Conservation (phyloP, 2,329 filamentous ascomycete genomes). For the Nigrograna mackinnonii region DNA sequence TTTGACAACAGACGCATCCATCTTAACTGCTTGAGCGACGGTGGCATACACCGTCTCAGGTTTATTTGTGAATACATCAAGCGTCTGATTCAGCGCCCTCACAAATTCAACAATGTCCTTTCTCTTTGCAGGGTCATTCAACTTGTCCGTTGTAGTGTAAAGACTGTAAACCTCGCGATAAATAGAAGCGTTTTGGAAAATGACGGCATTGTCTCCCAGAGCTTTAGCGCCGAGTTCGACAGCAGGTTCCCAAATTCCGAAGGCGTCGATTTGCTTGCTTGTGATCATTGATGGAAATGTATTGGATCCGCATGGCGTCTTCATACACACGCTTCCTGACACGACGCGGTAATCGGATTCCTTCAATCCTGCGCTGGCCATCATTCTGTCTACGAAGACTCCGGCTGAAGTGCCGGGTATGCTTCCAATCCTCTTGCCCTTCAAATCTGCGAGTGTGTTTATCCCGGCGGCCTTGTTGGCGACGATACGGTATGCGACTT, state of each 20-base stretch:
- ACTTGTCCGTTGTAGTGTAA: conserved; percentile 24
- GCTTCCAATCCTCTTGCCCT: conserved; percentile 25
- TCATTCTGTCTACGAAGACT: conserved; percentile 21
- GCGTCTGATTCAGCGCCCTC: conserved; percentile 23
- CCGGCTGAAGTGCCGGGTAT: conserved; percentile 15
- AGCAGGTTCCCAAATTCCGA: conserved; percentile 29
- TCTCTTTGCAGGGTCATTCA: conserved; percentile 17
- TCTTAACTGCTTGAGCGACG: conserved; percentile 15
- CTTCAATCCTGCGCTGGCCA: conserved; percentile 18
- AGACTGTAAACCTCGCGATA: conserved; percentile 27
- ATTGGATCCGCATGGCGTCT: conserved; percentile 17
- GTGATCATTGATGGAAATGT: conserved; percentile 20
- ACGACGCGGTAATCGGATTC: conserved; percentile 19
- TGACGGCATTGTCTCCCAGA: conserved; percentile 17
- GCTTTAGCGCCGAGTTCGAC: conserved; percentile 21
- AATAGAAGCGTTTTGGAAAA: conserved; percentile 21
- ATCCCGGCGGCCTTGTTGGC: conserved; percentile 19
- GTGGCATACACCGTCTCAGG: conserved; percentile 17
- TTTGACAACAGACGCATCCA: conserved; percentile 19
- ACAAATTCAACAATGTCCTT: conserved; percentile 27
- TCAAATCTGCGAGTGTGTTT: conserved; percentile 19
- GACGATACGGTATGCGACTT: conserved; percentile 27
- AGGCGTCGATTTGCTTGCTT: conserved; percentile 19
- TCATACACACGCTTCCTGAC: conserved; percentile 21
- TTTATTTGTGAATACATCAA: conserved; percentile 16